Evolutionary conservation across 2,329 filamentous ascomycete species (phyloP).

Genomic region (Cercospora janseana): DNA sequence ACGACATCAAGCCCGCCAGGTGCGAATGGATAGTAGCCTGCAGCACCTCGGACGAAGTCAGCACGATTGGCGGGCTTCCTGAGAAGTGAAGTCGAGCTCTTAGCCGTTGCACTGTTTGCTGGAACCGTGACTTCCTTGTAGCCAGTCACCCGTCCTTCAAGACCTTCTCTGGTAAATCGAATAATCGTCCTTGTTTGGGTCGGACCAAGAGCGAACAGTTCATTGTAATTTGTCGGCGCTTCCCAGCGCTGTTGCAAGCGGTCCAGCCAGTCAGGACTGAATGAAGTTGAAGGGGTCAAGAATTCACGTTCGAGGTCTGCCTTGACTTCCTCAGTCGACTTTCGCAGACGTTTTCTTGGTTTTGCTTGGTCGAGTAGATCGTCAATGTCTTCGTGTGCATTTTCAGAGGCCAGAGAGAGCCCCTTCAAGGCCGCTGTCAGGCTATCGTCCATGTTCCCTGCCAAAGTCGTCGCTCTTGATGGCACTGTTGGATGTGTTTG

Average conservation of each 20-base stretch:
- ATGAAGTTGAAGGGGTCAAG: constrained; percentile 72
- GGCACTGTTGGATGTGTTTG: neutral
- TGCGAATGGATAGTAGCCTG: constrained; percentile 91
- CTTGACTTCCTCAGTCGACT: constrained; percentile 63
- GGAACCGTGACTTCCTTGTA: constrained; percentile 94
- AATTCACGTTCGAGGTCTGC: constrained; percentile 71
- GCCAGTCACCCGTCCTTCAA: constrained; percentile 88
- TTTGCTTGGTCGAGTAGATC: constrained; percentile 56
- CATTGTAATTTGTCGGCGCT: constrained; percentile 71
- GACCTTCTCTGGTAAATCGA: constrained; percentile 83
- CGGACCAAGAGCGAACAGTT: constrained; percentile 81
- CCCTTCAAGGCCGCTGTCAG: constrained; percentile 53
- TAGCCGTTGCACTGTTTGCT: constrained; percentile 83
- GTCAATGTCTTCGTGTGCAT: constrained; percentile 49
- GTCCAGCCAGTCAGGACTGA: constrained; percentile 84
- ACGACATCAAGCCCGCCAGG: constrained; percentile 86
- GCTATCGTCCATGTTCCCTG: constrained; percentile 22
- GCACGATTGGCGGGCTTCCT: constrained; percentile 82
- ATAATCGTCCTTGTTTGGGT: constrained; percentile 95
- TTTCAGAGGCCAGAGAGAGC: constrained; percentile 46
- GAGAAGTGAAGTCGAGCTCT: constrained; percentile 87
- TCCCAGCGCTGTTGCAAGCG: constrained; percentile 89
- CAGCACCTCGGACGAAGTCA: constrained; percentile 88
- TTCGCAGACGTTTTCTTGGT: constrained; percentile 54
- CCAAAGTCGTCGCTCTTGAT: neutral